Evolutionary conservation across 192 early-diverging fungal species (phyloP).

Genomic region (Podila horticola): DNA sequence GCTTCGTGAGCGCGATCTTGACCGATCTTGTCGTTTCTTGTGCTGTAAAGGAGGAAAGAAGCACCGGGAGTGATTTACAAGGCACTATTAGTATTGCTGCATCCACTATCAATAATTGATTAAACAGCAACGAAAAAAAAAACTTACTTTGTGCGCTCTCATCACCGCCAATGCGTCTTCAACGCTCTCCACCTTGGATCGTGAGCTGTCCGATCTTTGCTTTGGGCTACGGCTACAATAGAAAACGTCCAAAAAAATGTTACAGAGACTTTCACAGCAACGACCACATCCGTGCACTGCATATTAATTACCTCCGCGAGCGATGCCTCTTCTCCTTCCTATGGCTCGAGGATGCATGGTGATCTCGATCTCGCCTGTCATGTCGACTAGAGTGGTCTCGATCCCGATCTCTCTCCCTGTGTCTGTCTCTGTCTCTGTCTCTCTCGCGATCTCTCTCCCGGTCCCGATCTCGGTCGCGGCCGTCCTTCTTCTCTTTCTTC

Average conservation of each 20-base stretch:
- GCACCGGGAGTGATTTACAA: too few relatives aligned
- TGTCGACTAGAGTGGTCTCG: neutral
- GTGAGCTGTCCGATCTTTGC: constrained; percentile 15
- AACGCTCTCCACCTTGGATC: constrained; percentile 39
- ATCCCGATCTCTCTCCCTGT: constrained; percentile 6
- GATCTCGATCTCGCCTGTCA: constrained; percentile 3
- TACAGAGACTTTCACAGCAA: neutral
- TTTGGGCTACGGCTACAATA: constrained; percentile 30
- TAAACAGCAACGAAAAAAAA: neutral
- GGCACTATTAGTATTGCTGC: too few relatives aligned
- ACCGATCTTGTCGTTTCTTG: too few relatives aligned
- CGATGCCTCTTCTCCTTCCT: constrained; percentile 27
- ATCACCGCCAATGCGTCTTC: constrained; percentile 48
- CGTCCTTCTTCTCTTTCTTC: constrained; percentile 55
- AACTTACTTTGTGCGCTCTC: constrained; percentile 35
- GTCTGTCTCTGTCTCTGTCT: constrained; percentile 5
- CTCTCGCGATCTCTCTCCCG: constrained; percentile 8
- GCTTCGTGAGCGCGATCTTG: too few relatives aligned
- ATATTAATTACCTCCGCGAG: constrained; percentile 29
- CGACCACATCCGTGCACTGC: neutral
- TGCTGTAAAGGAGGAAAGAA: too few relatives aligned
- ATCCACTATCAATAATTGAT: neutral
- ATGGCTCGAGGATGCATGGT: constrained; percentile 9
- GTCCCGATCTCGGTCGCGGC: constrained; percentile 29
- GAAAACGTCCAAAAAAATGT: neutral